Evolutionary conservation across 805 yeast genomes (phyloP), one percentile per base, ranked within the genome.

Genomic region (Wickerhamomyces ciferrii): DNA sequence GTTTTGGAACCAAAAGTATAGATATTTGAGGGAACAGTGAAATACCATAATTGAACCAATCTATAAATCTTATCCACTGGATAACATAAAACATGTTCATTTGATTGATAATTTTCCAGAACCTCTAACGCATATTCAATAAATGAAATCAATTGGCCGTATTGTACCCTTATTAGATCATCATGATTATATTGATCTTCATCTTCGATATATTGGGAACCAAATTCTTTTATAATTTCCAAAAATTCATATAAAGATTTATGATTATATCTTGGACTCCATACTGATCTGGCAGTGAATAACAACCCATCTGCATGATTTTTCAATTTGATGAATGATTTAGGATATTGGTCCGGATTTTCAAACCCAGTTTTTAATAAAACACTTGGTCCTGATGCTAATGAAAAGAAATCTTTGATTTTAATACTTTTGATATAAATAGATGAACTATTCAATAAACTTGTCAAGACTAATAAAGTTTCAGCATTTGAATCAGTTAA

Each of bases 201-300:
- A 27, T 40, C 20, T 6, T 39, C 13, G 15, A 53, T 34, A 39
- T 49, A 53, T 2, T 38, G 23, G 0, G 35, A 46, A 9, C 58
- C 61, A 48, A 58, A 58, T 14, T 52, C 50, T 5, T 44, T 32
- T 1, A 51, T 42, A 7, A 54, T 44, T 2, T 52, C 54, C 9
- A 40, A 24, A 31, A 54, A 49, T 43, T 58, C 63, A 24, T 43
- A 37, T 3, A 59, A 32, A 4, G 53, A 43, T 11, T 44, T 37
- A 9, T 53, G 45, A 23, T 51, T 39, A 43, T 59, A 59, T 3
- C 44, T 48, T 17, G 63, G 62, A 18, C 49, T 41, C 47, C 56
- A 52, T 3, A 57, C 46, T 7, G 43, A 47, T 29, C 49, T 51
- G 0, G 52, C 45, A 1, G 57, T 54, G 41, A 50, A 54, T 15